Base-by-base conservation (phyloP, 2,329 filamentous ascomycete genomes). In the Ascochyta lentis region DNA sequence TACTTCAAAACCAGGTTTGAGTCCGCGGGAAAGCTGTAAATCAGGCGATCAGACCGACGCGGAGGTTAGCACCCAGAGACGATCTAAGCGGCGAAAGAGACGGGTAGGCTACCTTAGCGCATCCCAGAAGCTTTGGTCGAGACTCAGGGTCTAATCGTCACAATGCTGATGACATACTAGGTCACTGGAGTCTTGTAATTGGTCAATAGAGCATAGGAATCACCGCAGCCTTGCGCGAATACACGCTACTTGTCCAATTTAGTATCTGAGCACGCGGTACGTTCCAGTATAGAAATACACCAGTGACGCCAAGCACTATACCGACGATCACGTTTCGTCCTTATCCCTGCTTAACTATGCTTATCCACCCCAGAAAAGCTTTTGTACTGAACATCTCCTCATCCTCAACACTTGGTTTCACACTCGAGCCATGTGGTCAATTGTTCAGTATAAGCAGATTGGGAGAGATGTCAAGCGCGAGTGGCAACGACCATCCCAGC, bases 101-200 rank as follows among this genome's bases (percentile, higher is more conserved):
- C 22, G 37, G 46, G 37, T 40, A 49, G 26, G 34, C 38, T 34
- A 49, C 22, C 4, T 34, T 49, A 49, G 46, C 38, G 46, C 29
- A 26, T 35, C 15, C 35, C 16, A 15, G 24, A 16, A 16, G 37
- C 26, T 10, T 34, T n/a, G 27, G 46, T 41, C 46, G 22, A 40
- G 37, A 22, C 31, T 27, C 9, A 24, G 16, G 41, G 37, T 39
- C 19, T 23, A 7, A 29, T 23, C 45, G 45, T 49, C 46, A 49
- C n/a, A 19, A 34, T 15, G 3, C 13, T 23, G 27, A 10, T 22
- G 19, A 3, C 22, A 23, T 12, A 22, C 24, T 6, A 15, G n/a
- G 37, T 49, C 46, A 49, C 46, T 34, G 38, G 27, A 26, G 6
- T 5, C 4, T 26, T 34, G 7, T 41, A n/a, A 49, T 49, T 49